A percentile compares a stretch with the other conserved stretches of the same genome.
phyloP scores from a whole-genome alignment of 345 rosid genomes.

The Camelina sativa region DNA sequence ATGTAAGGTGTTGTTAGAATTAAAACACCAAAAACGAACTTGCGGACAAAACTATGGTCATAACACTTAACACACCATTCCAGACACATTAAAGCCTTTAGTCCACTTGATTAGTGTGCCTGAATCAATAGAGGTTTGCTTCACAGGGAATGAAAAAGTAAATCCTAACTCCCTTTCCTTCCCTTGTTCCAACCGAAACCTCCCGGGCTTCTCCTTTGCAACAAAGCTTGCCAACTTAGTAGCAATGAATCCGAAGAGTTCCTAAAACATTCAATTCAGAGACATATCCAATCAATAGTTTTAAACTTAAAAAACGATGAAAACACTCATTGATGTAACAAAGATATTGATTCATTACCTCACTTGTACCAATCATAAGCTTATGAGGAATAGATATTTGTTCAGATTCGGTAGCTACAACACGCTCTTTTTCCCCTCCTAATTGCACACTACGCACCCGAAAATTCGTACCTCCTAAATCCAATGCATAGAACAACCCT shows the following conservation, averaged over 20 bases:
- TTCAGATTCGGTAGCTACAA: constrained; percentile 67
- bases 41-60: background rate
- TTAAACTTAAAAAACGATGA: background rate
- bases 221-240: constrained; percentile 61
- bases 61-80: constrained; percentile 55
- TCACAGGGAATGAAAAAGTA: constrained; percentile 88
- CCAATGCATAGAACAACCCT: constrained; percentile 88
- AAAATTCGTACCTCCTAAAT: constrained; percentile 90
- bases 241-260: constrained; percentile 84
- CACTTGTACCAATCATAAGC: constrained; percentile 76
- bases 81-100: constrained; percentile 83
- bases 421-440: constrained; percentile 69
- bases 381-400: constrained; percentile 73
- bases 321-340: background rate
- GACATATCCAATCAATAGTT: background rate
- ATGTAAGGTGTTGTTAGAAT: background rate
- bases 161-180: constrained; percentile 82
- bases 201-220: constrained; percentile 52
- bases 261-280: constrained; percentile 44
- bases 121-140: constrained; percentile 75
- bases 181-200: constrained; percentile 57
- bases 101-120: constrained; percentile 87
- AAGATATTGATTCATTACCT: constrained; percentile 49
- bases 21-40: background rate
- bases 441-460: constrained; percentile 76